phyloP scores from a whole-genome alignment of 2,329 filamentous ascomycete genomes.

The Spiromastix sp. region DNA sequence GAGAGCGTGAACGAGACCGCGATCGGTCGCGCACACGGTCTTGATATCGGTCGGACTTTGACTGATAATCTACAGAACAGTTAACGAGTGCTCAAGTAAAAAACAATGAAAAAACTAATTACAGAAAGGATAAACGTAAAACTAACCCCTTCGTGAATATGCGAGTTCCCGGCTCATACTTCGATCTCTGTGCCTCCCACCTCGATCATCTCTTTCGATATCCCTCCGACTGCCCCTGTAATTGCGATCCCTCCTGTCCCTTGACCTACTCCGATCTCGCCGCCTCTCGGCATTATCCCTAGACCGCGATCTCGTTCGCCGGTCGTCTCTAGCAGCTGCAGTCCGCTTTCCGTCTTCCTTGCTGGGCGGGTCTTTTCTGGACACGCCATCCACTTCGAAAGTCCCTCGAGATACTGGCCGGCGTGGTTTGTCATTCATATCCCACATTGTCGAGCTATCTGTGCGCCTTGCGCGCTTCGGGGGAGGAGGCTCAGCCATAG shows the following conservation, averaged over 20 bases:
- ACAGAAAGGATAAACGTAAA: not conserved
- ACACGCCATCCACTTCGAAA: constrained; percentile 25
- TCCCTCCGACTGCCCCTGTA: constrained; percentile 22
- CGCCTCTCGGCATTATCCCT: constrained; percentile 30
- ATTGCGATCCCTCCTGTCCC: constrained; percentile 26
- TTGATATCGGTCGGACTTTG: constrained; percentile 24
- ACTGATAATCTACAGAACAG: constrained; percentile 6
- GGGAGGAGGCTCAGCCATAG: constrained; percentile 42
- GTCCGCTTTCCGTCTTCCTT: constrained; percentile 29
- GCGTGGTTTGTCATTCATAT: constrained; percentile 30
- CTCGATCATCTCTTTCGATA: constrained; percentile 30
- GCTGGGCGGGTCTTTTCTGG: constrained; percentile 24
- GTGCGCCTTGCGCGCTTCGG: constrained; percentile 41
- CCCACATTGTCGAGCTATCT: constrained; percentile 55
- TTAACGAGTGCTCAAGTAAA: not conserved
- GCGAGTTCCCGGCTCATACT: constrained; percentile 21
- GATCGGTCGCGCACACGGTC: constrained; percentile 19
- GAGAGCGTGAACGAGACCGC: constrained; percentile 23
- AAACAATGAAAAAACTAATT: not conserved
- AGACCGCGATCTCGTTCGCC: constrained; percentile 29
- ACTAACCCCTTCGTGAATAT: constrained; percentile 30
- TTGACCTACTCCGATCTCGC: constrained; percentile 34
- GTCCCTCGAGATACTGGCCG: constrained; percentile 19
- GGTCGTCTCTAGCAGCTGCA: constrained; percentile 25
- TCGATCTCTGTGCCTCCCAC: constrained; percentile 27